Conservation (phyloP, 2,329 filamentous ascomycete species). For the Aquanectria penicillioides region DNA sequence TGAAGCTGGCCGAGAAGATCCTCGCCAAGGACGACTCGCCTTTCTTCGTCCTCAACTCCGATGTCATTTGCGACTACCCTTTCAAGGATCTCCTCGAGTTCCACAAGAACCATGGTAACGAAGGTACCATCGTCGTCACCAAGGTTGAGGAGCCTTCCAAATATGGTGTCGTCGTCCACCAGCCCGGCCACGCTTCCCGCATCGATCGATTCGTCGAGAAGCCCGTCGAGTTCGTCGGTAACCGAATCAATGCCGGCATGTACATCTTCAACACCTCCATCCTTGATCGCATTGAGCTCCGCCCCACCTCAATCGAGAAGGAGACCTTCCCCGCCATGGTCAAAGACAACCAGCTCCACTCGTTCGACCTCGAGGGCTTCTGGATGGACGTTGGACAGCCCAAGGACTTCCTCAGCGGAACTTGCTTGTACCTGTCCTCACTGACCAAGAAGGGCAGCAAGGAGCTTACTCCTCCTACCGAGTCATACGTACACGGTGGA, state of each 20-base stretch:
- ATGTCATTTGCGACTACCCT: constrained; percentile 98
- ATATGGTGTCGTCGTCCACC: constrained; percentile 98
- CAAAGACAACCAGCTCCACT: constrained; percentile 90
- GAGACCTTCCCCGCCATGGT: constrained; percentile 97
- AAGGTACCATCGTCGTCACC: constrained; percentile 97
- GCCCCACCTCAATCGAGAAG: constrained; percentile 97
- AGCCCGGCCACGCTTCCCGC: constrained; percentile 86
- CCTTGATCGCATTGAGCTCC: constrained; percentile 90
- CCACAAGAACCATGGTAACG: constrained; percentile 91
- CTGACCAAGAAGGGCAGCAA: constrained; percentile 91
- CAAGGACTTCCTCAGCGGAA: constrained; percentile 97
- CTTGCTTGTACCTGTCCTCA: constrained; percentile 94
- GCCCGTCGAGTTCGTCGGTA: constrained; percentile 97
- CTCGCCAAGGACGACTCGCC: constrained; percentile 92
- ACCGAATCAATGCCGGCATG: constrained; percentile 98
- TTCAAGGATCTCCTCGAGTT: constrained; percentile 90
- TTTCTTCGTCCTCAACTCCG: constrained; percentile 98
- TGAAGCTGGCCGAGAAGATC: constrained; percentile 94
- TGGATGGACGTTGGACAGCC: constrained; percentile 99
- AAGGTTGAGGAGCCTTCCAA: constrained; percentile 99
- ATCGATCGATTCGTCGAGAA: constrained; percentile 99
- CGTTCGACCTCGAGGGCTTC: constrained; percentile 95
- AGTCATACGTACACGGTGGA: constrained; percentile 88
- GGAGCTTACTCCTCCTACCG: constrained; percentile 76
- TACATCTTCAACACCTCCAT: constrained; percentile 97